Evolutionary conservation across 176 grass and related monocot genomes (phyloP), one percentile per base, ranked within the genome.

Genomic region (Oryza brachyantha): DNA sequence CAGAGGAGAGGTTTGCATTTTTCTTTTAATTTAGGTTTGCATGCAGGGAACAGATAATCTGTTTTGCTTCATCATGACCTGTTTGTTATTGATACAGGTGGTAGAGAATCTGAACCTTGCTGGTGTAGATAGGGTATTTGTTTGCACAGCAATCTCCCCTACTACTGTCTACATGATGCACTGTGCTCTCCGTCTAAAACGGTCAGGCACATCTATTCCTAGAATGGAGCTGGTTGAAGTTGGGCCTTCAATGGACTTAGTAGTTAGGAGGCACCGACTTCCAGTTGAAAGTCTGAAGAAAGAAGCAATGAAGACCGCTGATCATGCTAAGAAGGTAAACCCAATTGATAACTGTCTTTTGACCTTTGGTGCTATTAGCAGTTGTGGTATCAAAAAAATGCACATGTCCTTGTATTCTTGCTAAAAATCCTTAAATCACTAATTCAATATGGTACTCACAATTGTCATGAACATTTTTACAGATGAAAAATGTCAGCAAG

Each of bases 141-240:
- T 98, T 14, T 94, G 92, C 83, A 93, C 92, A 48, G 87, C 92
- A 35, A 69, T 92, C 8, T 98, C 96, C 61, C 83, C 92, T 48
- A 92, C 70, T 58, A 91, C 85, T 25, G 88, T 98, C 13, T 73
- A 91, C 66, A 80, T 98, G 79, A 90, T 68, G 70, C 96, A 98
- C 65, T 98, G 92, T 81, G 92, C 92, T 78, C 83, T 94, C 48
- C 83, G 81, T 26, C 92, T 94, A 10, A 94, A 94, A 86, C 90
- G 78, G 70, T 98, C 96, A 0, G 96, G 92, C 66, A 93, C 96
- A 19, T 31, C 87, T 25, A 75, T 98, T 77, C 92, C 96, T 59
- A 92, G 90, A 76, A 94, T 98, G 85, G 96, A 98, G 66, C 79
- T 98, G 70, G 87, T 94, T 65, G 95, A 98, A 86, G 95, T 98